Conservation (phyloP, 2,329 filamentous ascomycete genomes). For the Didymella sp. region DNA sequence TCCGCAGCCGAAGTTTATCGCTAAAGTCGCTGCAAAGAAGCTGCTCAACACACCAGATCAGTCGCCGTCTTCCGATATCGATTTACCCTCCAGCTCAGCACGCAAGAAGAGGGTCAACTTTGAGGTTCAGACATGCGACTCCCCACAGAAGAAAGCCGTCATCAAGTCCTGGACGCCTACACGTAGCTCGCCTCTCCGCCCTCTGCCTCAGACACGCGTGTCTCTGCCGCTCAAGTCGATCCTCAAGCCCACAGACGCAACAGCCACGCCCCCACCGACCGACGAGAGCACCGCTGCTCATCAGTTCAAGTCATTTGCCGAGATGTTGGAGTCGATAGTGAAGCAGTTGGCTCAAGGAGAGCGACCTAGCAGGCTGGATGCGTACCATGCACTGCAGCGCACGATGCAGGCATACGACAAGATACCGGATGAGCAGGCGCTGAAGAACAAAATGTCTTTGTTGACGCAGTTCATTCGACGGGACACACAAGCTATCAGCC, state of each 20-base stretch:
- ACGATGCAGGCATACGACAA: constrained; percentile 83
- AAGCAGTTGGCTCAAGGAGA: constrained; percentile 80
- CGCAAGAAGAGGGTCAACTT: constrained; percentile 63
- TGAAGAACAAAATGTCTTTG: constrained; percentile 74
- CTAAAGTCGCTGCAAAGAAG: constrained; percentile 25
- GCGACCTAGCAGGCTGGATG: constrained; percentile 77
- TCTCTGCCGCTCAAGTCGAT: constrained; percentile 74
- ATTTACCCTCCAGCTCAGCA: constrained; percentile 39
- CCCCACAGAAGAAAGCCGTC: constrained; percentile 56
- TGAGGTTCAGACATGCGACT: constrained; percentile 66
- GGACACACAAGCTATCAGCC: constrained; percentile 72
- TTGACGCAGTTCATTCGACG: constrained; percentile 84
- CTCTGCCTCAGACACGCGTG: constrained; percentile 59
- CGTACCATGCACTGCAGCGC: constrained; percentile 80
- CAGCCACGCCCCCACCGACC: constrained; percentile 45
- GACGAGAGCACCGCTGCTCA: constrained; percentile 53
- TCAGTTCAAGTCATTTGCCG: constrained; percentile 67
- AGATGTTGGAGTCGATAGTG: constrained; percentile 84
- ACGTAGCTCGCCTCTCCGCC: constrained; percentile 54
- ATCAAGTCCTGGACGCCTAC: constrained; percentile 41
- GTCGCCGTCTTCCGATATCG: constrained; percentile 54
- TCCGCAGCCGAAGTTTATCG: constrained; percentile 29
- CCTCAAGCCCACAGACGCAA: constrained; percentile 70
- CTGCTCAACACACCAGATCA: constrained; percentile 50
- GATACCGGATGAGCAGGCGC: constrained; percentile 61